Percentiles rank a stretch among this genome's conserved stretches.
Conservation (phyloP, 169 alveolate species). For the Plasmodium gaboni region DNA sequence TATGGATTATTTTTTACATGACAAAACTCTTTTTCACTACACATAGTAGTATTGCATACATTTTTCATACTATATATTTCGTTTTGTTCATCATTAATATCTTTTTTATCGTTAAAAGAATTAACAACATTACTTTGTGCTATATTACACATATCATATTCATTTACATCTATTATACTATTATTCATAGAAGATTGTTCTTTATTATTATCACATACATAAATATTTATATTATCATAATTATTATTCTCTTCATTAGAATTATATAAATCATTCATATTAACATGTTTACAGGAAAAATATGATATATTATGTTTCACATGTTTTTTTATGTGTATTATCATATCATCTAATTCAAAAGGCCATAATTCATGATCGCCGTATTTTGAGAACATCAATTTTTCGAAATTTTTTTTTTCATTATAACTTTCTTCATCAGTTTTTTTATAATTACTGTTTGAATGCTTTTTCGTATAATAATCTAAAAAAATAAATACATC, state of each 20-base stretch:
- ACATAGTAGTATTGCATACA: background rate
- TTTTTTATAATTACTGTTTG: constrained; percentile 5
- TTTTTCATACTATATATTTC: constrained; percentile 8
- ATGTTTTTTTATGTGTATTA: constrained; percentile 68
- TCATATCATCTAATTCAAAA: constrained; percentile 33
- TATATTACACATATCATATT: constrained; percentile 22
- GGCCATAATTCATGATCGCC: constrained; percentile 8
- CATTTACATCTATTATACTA: constrained; percentile 5
- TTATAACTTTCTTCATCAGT: constrained; percentile 19
- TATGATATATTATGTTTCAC: constrained; percentile 43
- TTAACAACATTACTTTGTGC: constrained; percentile 18
- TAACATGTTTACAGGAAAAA: constrained; percentile 68
- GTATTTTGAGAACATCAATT: constrained; percentile 24
- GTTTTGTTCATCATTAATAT: background rate
- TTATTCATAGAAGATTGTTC: constrained; percentile 29
- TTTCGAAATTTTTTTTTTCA: constrained; percentile 18
- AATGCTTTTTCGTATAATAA: constrained; percentile 27
- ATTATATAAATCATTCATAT: constrained; percentile 31
- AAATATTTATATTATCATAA: constrained; percentile 59
- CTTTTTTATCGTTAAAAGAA: constrained; percentile 16
- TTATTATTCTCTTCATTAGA: constrained; percentile 42
- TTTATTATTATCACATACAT: constrained; percentile 38
- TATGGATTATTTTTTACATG: constrained; percentile 16
- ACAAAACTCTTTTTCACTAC: background rate
- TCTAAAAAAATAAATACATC: constrained; percentile 66